Evolutionary conservation across 73 alveolate species (phyloP).

Genomic region (Tetrahymena borealis): DNA sequence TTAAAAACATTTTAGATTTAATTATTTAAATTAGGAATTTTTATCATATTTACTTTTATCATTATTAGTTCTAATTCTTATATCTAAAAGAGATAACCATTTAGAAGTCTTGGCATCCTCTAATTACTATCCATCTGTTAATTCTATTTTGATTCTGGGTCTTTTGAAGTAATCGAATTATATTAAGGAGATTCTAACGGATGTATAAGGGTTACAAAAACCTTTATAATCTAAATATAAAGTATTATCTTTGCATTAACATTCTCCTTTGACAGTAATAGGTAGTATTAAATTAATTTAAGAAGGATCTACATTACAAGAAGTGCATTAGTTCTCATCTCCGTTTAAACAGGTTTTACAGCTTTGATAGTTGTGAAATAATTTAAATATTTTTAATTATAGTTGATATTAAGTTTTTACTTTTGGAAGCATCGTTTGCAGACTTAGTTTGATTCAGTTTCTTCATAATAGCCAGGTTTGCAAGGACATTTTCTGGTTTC

Average conservation of each 20-base stretch:
- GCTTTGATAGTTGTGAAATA: not conserved
- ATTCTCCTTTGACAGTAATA: not conserved
- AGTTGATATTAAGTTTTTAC: not conserved
- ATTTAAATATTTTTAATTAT: too few relatives aligned
- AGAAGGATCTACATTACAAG: not conserved
- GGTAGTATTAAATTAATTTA: not conserved
- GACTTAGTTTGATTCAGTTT: not conserved
- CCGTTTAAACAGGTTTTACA: not conserved
- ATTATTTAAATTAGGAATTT: not conserved
- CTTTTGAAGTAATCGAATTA: not conserved
- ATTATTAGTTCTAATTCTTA: not conserved
- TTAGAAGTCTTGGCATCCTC: not conserved
- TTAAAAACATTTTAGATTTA: not conserved
- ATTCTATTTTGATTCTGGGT: not conserved
- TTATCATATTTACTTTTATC: not conserved
- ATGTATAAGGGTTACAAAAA: not conserved
- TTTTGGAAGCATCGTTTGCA: not conserved
- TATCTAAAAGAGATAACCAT: not conserved
- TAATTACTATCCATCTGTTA: not conserved
- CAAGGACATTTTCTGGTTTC: not conserved
- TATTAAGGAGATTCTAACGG: not conserved
- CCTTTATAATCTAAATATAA: not conserved
- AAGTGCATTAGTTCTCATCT: not conserved
- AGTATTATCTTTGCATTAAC: not conserved
- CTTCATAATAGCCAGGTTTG: not conserved